Conservation (phyloP, 306 rosid species). For the Mimosa pudica region DNA sequence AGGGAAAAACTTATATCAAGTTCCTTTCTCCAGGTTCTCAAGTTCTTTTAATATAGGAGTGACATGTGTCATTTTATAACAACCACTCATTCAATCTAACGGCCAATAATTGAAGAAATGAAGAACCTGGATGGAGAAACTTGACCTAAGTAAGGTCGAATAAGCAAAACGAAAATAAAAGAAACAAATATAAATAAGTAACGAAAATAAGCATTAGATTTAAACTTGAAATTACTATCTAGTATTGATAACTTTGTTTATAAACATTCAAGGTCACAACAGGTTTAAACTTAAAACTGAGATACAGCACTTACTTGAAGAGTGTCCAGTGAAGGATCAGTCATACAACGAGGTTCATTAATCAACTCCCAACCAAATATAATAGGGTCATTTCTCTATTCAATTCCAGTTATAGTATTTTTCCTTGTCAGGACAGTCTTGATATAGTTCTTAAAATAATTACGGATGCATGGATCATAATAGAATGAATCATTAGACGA, state of each 20-base stretch:
- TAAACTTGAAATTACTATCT: neutral
- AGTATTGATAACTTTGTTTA: conserved; percentile 12
- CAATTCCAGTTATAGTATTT: conserved; percentile 76
- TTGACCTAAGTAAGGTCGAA: too few relatives aligned
- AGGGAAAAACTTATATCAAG: too few relatives aligned
- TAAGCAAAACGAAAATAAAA: too few relatives aligned
- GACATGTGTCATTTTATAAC: too few relatives aligned
- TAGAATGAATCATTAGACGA: conserved; percentile 96
- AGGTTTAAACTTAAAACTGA: conserved; percentile 21
- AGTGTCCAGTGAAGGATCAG: conserved; percentile 94
- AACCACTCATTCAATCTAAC: too few relatives aligned
- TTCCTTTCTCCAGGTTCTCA: too few relatives aligned
- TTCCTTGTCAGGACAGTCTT: conserved; percentile 87
- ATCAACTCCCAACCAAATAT: conserved; percentile 98
- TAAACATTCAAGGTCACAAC: conserved; percentile 7
- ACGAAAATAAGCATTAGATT: neutral
- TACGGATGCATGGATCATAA: conserved; percentile 85
- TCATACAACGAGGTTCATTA: conserved; percentile 92
- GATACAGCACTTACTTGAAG: conserved; percentile 73
- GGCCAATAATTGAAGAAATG: too few relatives aligned
- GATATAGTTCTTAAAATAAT: conserved; percentile 78
- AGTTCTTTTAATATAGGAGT: too few relatives aligned
- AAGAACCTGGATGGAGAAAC: too few relatives aligned
- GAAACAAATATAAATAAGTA: too few relatives aligned
- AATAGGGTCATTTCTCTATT: conserved; percentile 89